Evolutionary conservation across 495 filamentous ascomycete genomes (phyloP).

Genomic region (Aspergillus haitiensis): DNA sequence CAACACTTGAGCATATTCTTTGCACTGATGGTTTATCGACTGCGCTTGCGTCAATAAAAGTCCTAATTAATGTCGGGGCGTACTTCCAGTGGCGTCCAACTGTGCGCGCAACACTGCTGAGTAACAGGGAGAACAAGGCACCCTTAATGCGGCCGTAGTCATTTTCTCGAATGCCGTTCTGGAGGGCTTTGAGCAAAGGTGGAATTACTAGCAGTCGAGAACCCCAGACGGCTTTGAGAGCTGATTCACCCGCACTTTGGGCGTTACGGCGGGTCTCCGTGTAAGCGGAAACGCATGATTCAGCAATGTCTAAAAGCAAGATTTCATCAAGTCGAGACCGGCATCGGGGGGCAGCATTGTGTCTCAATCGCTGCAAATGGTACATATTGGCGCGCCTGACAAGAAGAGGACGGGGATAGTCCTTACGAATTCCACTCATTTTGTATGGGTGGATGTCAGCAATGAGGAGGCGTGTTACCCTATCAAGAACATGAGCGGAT

Average conservation of each 20-base stretch:
- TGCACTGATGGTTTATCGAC: conserved; percentile 94
- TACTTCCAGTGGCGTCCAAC: conserved; percentile 89
- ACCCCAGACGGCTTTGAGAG: conserved; percentile 87
- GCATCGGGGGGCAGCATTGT: conserved; percentile 84
- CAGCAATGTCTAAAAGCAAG: conserved; percentile 81
- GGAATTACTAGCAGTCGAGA: conserved; percentile 85
- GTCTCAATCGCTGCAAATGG: conserved; percentile 86
- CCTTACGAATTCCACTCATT: conserved; percentile 86
- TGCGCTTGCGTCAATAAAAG: conserved; percentile 84
- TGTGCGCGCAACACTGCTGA: conserved; percentile 85
- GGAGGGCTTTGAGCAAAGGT: conserved; percentile 73
- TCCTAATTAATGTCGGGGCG: conserved; percentile 77
- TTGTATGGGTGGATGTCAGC: conserved; percentile 91
- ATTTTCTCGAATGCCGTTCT: conserved; percentile 75
- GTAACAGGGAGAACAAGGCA: conserved; percentile 82
- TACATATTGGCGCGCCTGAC: conserved; percentile 90
- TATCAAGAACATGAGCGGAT: conserved; percentile 89
- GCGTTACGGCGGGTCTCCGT: conserved; percentile 93
- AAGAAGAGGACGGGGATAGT: conserved; percentile 86
- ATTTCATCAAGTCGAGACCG: conserved; percentile 81
- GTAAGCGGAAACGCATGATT: conserved; percentile 91
- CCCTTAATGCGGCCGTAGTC: conserved; percentile 93
- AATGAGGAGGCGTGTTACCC: conserved; percentile 75
- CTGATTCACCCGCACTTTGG: conserved; percentile 87
- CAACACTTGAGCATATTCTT: conserved; percentile 75